Evolutionary conservation across 345 rosid genomes (phyloP), one percentile per base, ranked within the genome.

Genomic region (Psidium friedrichsthalianum): DNA sequence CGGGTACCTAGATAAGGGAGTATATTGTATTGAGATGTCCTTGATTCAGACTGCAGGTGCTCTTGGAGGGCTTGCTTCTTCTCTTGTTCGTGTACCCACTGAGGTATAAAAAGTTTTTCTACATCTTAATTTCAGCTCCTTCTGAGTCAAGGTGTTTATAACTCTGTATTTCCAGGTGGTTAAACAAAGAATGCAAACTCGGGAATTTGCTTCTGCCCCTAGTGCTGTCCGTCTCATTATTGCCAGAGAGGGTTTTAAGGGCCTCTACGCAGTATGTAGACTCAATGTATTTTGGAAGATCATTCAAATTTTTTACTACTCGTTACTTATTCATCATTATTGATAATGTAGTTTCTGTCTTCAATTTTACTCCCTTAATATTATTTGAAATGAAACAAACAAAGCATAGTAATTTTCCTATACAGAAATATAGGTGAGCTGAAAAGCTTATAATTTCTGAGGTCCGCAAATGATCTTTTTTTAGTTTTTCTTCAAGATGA

Each of bases 151-250:
- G 24, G 11, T 69, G 80, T 32, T 36, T 5, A 36, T 69, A 69
- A 69, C 24, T 69, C 7, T 69, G 80, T 69, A 32, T 69, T 69
- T 69, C 80, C 89, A 97, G 99, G 99, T 97, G 89, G 96, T 97
- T 78, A 97, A 96, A 90, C 96, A 95, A 88, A 92, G 99, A 91
- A 92, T 95, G 98, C 98, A 96, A 90, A 95, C 99, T 53, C 95
- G 97, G 83, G 99, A 97, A 84, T 97, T 94, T 90, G 87, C 92
- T 61, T 94, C 99, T 59, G 96, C 99, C 52, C 95, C 98, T 47
- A 86, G 88, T 54, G 99, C 98, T 86, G 97, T 97, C 82, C 94
- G 93, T 51, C 90, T 95, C 82, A 92, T 96, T 88, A 88, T 92
- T 82, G 87, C 98, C 6, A 91, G 91, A 86, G 98, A 97, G 88